phyloP scores from a whole-genome alignment of 805 yeast species.

The Tetrapisispora arboricola region DNA sequence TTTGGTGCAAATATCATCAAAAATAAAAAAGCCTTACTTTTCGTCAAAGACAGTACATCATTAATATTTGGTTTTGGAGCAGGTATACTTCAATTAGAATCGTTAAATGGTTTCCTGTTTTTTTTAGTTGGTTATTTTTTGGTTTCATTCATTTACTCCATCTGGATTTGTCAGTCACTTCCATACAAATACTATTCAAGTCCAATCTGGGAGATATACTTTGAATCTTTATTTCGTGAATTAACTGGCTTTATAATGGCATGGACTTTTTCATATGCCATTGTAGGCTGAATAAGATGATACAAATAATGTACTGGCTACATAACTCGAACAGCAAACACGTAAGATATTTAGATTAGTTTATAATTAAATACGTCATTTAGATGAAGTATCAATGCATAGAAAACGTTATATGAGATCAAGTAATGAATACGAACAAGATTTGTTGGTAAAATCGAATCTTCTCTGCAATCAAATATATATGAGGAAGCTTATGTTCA shows the following conservation, averaged over 20 bases:
- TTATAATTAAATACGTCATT: too few relatives aligned
- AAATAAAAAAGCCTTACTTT: conserved; percentile 18
- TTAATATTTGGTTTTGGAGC: conserved; percentile 43
- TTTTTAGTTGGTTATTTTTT: conserved; percentile 31
- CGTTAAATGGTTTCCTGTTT: conserved; percentile 38
- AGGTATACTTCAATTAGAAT: conserved; percentile 44
- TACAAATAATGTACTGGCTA: neutral
- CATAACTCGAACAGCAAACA: neutral
- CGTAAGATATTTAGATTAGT: neutral
- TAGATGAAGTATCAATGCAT: neutral
- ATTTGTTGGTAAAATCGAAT: too few relatives aligned
- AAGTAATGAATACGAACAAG: neutral
- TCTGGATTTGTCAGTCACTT: conserved; percentile 27
- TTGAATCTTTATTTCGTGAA: conserved; percentile 38
- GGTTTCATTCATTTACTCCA: conserved; percentile 27
- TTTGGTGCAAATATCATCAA: neutral
- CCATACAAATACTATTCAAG: conserved; percentile 32
- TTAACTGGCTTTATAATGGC: conserved; percentile 45
- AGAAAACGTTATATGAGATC: neutral
- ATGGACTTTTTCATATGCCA: conserved; percentile 47
- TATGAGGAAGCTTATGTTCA: neutral
- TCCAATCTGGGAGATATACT: conserved; percentile 33
- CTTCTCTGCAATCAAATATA: neutral
- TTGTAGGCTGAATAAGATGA: conserved; percentile 26
- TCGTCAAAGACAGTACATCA: conserved; percentile 38